These are phyloP conservation scores for Fusarium piperis DNA, from an alignment of 2,329 filamentous ascomycete genomes.

Conservation along the genomic window DNA sequence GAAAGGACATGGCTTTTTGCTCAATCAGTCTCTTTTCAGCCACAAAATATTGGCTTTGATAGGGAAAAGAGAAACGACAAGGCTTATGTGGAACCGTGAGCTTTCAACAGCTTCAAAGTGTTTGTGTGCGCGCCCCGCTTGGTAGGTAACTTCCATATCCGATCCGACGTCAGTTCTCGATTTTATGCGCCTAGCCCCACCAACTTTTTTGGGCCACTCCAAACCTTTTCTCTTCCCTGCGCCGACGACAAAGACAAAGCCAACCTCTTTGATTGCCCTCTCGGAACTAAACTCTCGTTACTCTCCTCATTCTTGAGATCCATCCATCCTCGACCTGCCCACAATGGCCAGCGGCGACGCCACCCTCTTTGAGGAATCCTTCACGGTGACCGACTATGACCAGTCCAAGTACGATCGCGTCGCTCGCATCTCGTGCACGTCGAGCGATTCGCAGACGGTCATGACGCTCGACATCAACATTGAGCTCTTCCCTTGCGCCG, in stretches of 20 bases:
- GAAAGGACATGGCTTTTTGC: constrained; percentile 61
- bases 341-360: constrained; percentile 72
- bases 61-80: background rate
- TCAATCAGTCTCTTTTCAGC: background rate
- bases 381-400: constrained; percentile 83
- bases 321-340: background rate
- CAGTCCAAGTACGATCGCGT: constrained; percentile 95
- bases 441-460: constrained; percentile 76
- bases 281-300: background rate
- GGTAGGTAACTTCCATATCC: constrained; percentile 8
- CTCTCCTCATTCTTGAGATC: background rate
- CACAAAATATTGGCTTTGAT: background rate
- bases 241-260: constrained; percentile 10
- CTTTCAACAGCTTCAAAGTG: background rate
- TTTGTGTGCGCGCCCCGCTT: constrained; percentile 39
- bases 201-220: constrained; percentile 32
- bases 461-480: constrained; percentile 94
- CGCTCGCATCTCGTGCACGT: constrained; percentile 82
- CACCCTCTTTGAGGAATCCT: constrained; percentile 92
- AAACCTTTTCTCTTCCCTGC: constrained; percentile 37
- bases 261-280: background rate
- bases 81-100: background rate
- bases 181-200: constrained; percentile 35
- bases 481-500: constrained; percentile 83
- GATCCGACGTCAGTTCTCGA: constrained; percentile 13